Evolutionary conservation across 345 rosid genomes (phyloP).

Genomic region (Syzygium aqueum): DNA sequence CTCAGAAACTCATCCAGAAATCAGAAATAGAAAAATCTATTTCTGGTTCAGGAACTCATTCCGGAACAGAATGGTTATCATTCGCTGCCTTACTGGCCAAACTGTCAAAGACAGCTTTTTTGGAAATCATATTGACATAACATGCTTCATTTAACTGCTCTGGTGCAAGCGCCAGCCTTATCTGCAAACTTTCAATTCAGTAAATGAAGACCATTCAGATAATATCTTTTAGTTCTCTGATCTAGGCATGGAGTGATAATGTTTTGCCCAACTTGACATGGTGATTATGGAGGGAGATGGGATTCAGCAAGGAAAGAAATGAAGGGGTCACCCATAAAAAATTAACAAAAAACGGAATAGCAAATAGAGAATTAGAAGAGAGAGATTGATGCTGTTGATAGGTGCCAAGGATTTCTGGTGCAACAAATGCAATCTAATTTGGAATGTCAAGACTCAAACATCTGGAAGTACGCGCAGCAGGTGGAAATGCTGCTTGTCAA

Average conservation of each 20-base stretch:
- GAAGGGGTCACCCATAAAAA: background rate
- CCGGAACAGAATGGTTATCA: too few species aligned
- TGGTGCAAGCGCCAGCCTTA: conserved; percentile 59
- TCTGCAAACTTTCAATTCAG: conserved; percentile 27
- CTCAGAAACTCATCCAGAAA: too few species aligned
- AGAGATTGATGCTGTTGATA: background rate
- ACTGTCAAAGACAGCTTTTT: too few species aligned
- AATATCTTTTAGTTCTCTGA: background rate
- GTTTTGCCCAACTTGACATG: background rate
- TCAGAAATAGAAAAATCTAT: too few species aligned
- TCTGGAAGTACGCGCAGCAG: background rate
- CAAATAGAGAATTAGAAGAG: background rate
- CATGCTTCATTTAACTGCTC: too few species aligned
- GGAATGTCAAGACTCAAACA: background rate
- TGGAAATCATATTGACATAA: too few species aligned
- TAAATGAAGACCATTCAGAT: background rate
- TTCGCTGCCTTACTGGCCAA: too few species aligned
- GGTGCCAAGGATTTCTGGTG: background rate
- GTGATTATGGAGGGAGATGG: background rate
- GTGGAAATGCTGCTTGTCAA: background rate
- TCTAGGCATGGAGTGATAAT: background rate
- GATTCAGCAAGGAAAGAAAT: background rate
- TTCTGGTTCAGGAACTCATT: too few species aligned
- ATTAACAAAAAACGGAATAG: background rate
- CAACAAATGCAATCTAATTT: too few species aligned